Base-by-base conservation (phyloP, 441 rosid genomes). In the Pelargonium australe region DNA sequence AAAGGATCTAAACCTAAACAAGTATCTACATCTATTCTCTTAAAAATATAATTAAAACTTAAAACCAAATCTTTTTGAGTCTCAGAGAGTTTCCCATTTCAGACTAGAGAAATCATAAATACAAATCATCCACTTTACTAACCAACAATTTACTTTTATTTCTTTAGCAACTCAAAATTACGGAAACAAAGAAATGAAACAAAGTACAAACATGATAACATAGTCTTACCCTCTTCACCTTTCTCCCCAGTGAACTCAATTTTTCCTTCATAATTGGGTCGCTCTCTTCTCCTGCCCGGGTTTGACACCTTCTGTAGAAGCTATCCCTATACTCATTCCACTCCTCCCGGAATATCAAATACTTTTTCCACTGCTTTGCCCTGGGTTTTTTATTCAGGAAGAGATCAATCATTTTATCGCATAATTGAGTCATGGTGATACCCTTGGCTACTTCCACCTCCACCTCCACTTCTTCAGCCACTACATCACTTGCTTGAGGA, bases 341-440 rank as follows among this genome's bases (percentile, higher is more conserved):
- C 76, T 89, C 96, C 63, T 89, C 90, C 76, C 97, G 86, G 17
- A 91, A 80, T 58, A 88, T 83, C 83, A 93, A 72, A 77, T 83
- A 89, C 80, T 85, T 89, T 68, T 82, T 88, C 98, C 96, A 93
- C 19, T 91, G 80, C 70, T 83, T 93, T 11, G 83, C 89, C 73
- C 85, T 81, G 47, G 86, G 88, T 73, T 91, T 93, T 88, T 89
- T 87, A 72, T 80, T 82, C 83, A 91, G 73, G 79, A 91, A 93
- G 65, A 88, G 16, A 80, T 89, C 92, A 74, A 93, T 85, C 7
- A 91, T 79, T 80, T 82, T 93, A 75, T 93, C 98, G 70, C 95
- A 86, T 73, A 93, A 79, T 65, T 88, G 87, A 68, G 85, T 83
- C 73, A 87, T 78, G 20, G 87, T 84, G 78, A 79, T 88, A 37